Evolutionary conservation across 495 filamentous ascomycete genomes (phyloP).

Genomic region (Penicillium robsamsonii): DNA sequence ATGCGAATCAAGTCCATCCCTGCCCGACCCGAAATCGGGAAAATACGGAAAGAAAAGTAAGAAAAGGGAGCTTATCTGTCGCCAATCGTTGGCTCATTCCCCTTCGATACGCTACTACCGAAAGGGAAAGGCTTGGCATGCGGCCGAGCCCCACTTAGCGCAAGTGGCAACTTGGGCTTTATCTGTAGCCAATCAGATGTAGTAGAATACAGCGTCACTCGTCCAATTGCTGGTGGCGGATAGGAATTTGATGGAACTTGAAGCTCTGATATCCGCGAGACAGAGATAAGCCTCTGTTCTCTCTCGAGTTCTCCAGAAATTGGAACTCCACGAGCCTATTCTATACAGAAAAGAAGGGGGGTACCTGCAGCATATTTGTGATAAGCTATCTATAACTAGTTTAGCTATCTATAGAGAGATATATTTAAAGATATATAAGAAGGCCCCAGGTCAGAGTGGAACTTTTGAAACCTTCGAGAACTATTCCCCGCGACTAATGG

Average conservation of each 20-base stretch:
- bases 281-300: background rate
- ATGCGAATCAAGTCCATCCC: background rate
- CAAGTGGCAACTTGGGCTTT: slow-evolving; percentile 11
- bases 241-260: background rate
- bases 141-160: slow-evolving; percentile 9
- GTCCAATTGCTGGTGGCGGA: slow-evolving; percentile 12
- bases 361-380: background rate
- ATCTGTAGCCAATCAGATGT: slow-evolving; percentile 14
- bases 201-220: slow-evolving; percentile 1
- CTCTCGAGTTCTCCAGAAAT: background rate
- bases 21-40: slow-evolving; percentile 3
- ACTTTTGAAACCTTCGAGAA: slow-evolving; percentile 2
- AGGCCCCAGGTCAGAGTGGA: background rate
- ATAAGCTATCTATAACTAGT: background rate
- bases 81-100: slow-evolving; percentile 7
- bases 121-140: slow-evolving; percentile 8
- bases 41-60: background rate
- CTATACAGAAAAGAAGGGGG: background rate
- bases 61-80: slow-evolving; percentile 8
- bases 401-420: background rate
- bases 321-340: background rate
- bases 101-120: background rate
- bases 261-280: background rate
- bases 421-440: background rate
- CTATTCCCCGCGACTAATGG: slow-evolving; percentile 4